These are phyloP conservation scores for Talaromyces sp. DNA, from an alignment of 2,329 filamentous ascomycete genomes.

Conservation along the genomic window DNA sequence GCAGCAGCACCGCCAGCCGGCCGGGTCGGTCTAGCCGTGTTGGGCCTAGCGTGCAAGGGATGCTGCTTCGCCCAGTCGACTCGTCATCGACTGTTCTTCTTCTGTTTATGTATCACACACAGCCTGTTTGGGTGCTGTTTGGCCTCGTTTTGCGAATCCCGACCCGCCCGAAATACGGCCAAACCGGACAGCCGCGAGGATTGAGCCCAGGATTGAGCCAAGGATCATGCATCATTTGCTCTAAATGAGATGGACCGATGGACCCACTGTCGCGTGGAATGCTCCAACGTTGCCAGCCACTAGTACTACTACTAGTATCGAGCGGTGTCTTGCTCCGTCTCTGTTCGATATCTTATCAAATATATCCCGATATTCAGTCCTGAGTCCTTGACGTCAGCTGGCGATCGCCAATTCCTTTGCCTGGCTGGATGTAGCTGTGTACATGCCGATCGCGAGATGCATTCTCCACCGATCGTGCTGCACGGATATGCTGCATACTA, in stretches of 20 bases:
- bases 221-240: background rate
- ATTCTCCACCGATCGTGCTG: background rate
- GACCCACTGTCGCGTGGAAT: conserved; percentile 14
- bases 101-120: background rate
- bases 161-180: no score
- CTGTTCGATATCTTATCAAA: background rate
- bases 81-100: background rate
- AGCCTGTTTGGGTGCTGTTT: no score
- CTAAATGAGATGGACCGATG: background rate
- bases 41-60: background rate
- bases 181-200: background rate
- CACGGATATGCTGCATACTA: background rate
- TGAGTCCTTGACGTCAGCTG: background rate
- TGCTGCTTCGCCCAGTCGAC: background rate
- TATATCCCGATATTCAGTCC: no score
- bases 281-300: background rate
- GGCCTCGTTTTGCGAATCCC: no score
- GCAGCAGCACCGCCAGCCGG: background rate
- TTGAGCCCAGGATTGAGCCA: background rate
- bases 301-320: no score
- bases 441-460: background rate
- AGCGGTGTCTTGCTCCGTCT: no score
- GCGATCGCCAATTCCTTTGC: background rate
- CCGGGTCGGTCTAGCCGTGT: background rate
- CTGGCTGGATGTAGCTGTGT: no score